Base-by-base conservation (phyloP, 306 rosid species). In the Bauhinia variegata region DNA sequence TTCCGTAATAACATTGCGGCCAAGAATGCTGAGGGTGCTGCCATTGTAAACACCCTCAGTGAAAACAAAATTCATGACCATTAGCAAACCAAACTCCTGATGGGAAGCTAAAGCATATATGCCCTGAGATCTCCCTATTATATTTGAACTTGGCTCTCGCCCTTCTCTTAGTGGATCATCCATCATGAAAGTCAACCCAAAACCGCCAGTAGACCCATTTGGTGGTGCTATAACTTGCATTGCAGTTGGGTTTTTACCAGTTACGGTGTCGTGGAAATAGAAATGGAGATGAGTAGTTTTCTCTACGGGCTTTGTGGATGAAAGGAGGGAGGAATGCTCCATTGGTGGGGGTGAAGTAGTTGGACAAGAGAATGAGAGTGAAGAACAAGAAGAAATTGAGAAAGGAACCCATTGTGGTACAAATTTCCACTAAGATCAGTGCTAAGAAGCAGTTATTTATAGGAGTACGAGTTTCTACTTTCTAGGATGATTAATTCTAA, bases 111-210 rank as follows among this genome's bases (percentile, higher is more conserved):
- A n/a, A 41, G 80, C 74, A 59, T 77, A 77, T 8, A 73, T 63
- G 5, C 82, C 82, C 60, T 77, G 80, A 37, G 85, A 75, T 55
- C 75, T 73, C 5, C 80, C 77, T 47, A 73, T 57, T 19, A 52
- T 52, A 59, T 69, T 81, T 14, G 80, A 81, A n/a, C 19, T 54
- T 4, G 42, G 61, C 34, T 73, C 59, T 62, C 59, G 73, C 33
- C 71, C 75, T 51, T 72, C 79, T 0, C 79, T 80, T 57, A 80
- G 42, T 5, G 73, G 58, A 19, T 80, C 70, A 5, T 76, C 85
- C 62, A 60, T 60, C 65, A 72, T 76, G 49, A 16, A 56, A 36
- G 55, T 68, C 12, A 57, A 14, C 6, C 83, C 76, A 38, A 79
- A 79, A 11, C 73, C 55, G 14, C 23, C 36, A 28, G 16, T 39